These are phyloP conservation scores for Fusarium musae DNA, from an alignment of 2,329 filamentous ascomycete species.

Conservation along the genomic window DNA sequence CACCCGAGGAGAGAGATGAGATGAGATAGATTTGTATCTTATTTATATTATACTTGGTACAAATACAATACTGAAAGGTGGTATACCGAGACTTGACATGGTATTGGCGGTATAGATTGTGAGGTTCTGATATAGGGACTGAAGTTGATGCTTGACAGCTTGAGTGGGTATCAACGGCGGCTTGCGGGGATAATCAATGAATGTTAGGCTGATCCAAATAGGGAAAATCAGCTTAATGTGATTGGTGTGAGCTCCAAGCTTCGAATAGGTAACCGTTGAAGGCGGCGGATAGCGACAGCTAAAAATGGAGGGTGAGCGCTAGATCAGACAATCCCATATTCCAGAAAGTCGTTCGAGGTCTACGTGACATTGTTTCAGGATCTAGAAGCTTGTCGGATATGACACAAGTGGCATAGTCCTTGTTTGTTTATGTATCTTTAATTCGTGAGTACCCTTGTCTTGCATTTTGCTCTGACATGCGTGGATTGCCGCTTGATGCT, in stretches of 20 bases:
- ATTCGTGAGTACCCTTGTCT: neutral
- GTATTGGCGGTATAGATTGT: neutral
- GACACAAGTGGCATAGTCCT: neutral
- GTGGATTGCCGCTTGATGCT: neutral
- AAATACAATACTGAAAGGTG: neutral
- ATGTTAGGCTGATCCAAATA: constrained; percentile 6
- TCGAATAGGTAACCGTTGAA: neutral
- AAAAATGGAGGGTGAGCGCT: neutral
- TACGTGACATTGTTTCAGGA: constrained; percentile 6
- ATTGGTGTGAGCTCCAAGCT: constrained; percentile 16
- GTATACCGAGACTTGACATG: neutral
- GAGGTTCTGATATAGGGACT: neutral
- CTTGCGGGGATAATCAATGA: constrained; percentile 16
- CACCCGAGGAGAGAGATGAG: constrained; percentile 35
- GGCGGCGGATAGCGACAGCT: constrained; percentile 13
- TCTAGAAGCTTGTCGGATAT: neutral
- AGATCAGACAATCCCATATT: constrained; percentile 16
- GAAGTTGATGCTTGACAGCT: constrained; percentile 8
- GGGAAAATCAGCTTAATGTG: constrained; percentile 13
- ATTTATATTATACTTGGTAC: too few relatives aligned
- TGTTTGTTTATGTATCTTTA: too few relatives aligned
- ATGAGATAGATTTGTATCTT: neutral
- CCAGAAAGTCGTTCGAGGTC: constrained; percentile 25
- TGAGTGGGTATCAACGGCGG: constrained; percentile 15
- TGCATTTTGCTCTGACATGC: neutral